A percentile compares a stretch with the other conserved stretches of the same genome.
Evolutionary conservation across 2,329 filamentous ascomycete species (phyloP).

Genomic region (Verticillium dahliae): DNA sequence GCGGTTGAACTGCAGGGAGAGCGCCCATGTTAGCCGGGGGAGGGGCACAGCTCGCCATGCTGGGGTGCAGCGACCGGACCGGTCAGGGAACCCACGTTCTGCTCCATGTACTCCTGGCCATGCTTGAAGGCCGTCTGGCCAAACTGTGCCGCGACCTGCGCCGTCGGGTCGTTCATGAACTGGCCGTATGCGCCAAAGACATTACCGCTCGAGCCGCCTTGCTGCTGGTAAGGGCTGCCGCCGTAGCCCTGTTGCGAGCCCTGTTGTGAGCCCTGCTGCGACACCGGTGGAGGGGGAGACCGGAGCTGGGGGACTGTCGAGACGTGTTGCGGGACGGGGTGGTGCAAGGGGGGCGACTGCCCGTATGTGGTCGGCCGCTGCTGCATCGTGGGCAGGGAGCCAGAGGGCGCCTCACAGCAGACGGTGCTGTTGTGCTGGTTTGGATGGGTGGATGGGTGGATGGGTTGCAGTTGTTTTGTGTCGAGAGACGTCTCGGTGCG

Average conservation of each 20-base stretch:
- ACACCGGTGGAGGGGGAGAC: conserved; percentile 78
- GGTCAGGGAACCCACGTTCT: conserved; percentile 61
- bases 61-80: too few species aligned
- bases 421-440: too few species aligned
- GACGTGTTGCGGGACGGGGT: conserved; percentile 96
- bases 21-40: background rate
- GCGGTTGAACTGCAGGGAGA: conserved; percentile 40
- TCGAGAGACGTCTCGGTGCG: background rate
- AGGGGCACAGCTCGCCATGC: too few species aligned
- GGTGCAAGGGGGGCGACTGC: conserved; percentile 89
- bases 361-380: conserved; percentile 76
- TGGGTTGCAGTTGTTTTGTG: background rate
- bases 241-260: conserved; percentile 40
- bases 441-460: background rate
- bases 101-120: conserved; percentile 89
- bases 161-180: conserved; percentile 93
- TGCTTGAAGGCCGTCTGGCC: conserved; percentile 87
- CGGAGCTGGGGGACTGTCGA: conserved; percentile 95
- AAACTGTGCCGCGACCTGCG: conserved; percentile 91
- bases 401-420: background rate
- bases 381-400: conserved; percentile 59
- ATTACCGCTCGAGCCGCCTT: conserved; percentile 44
- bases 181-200: conserved; percentile 72
- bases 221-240: conserved; percentile 67
- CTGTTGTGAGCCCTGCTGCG: conserved; percentile 60